phyloP scores from a whole-genome alignment of 1,284 basidiomycete species.

The Leccinum huronense region DNA sequence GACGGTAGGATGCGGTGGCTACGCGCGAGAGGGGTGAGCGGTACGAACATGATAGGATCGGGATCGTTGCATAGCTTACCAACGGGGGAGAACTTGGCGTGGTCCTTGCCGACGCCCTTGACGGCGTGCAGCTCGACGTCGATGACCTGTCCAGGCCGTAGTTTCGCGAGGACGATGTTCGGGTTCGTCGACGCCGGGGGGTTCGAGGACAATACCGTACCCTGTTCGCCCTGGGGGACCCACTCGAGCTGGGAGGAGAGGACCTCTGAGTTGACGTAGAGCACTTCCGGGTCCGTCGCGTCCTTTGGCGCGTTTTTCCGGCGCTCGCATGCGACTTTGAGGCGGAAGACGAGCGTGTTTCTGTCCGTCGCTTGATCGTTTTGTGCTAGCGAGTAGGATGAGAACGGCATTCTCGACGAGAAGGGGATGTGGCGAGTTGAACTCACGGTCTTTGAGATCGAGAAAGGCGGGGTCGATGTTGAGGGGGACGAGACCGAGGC shows the following conservation, averaged over 20 bases:
- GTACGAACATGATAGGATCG: background rate
- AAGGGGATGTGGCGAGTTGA: background rate
- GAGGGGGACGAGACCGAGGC: slow-evolving; percentile 88
- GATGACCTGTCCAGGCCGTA: slow-evolving; percentile 86
- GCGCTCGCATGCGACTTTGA: slow-evolving; percentile 73
- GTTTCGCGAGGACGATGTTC: slow-evolving; percentile 92
- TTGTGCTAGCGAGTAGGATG: slow-evolving; percentile 27
- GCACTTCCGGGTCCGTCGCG: slow-evolving; percentile 59
- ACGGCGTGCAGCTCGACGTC: slow-evolving; percentile 89
- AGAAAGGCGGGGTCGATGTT: slow-evolving; percentile 79
- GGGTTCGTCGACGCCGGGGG: slow-evolving; percentile 73
- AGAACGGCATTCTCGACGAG: background rate
- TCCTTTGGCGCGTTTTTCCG: slow-evolving; percentile 52
- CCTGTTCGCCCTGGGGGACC: slow-evolving; percentile 87
- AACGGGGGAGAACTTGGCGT: slow-evolving; percentile 98
- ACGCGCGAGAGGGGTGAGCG: background rate
- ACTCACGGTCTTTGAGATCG: slow-evolving; percentile 45
- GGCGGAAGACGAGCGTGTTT: slow-evolving; percentile 89
- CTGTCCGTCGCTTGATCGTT: slow-evolving; percentile 75
- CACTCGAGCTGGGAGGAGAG: slow-evolving; percentile 81
- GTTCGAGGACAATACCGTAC: slow-evolving; percentile 45
- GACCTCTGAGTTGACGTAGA: slow-evolving; percentile 74
- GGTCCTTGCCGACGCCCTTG: slow-evolving; percentile 94
- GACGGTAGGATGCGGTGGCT: slow-evolving; percentile 95
- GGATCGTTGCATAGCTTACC: slow-evolving; percentile 50